phyloP scores from a whole-genome alignment of 202 grass and related monocot genomes.

The Hordeum pubiflorum region DNA sequence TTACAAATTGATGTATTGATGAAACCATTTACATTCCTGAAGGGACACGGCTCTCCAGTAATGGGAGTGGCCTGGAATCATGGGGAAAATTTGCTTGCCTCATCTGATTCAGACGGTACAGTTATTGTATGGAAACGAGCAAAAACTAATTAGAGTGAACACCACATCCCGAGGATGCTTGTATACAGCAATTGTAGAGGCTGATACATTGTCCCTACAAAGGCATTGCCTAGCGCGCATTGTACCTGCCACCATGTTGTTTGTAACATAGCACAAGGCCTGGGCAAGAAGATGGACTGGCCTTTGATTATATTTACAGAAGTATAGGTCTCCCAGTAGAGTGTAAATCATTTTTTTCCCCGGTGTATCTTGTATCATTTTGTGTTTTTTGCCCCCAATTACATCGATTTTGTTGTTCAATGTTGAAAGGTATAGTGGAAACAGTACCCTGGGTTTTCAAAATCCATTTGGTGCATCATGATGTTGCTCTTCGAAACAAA shows the following conservation, averaged over 20 bases:
- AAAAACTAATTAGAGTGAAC: conserved; percentile 32
- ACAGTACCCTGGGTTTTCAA: not conserved
- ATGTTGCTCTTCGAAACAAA: not conserved
- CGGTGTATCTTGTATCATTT: conserved; percentile 1
- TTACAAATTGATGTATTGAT: not conserved
- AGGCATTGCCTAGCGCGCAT: conserved; percentile 3
- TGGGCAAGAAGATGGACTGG: not conserved
- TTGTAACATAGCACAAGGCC: conserved; percentile 32
- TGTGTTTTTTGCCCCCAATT: not conserved
- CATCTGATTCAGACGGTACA: conserved; percentile 84
- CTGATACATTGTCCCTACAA: conserved; percentile 7
- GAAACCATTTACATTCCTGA: conserved; percentile 12
- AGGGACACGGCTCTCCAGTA: conserved; percentile 82
- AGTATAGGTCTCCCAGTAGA: conserved; percentile 23
- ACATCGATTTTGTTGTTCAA: not conserved
- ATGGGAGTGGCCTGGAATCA: conserved; percentile 95
- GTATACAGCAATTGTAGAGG: conserved; percentile 8
- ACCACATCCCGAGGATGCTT: not conserved
- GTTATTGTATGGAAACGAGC: conserved; percentile 96
- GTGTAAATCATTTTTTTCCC: conserved; percentile 20
- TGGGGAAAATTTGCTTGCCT: conserved; percentile 89
- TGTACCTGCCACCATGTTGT: conserved; percentile 23
- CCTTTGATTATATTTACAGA: conserved; percentile 22
- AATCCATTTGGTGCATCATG: no score
- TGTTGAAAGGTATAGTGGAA: not conserved